A percentile compares a stretch with the other conserved stretches of the same genome.
phyloP scores from a whole-genome alignment of 768 basidiomycete genomes.

The Boletellus emodensis region DNA sequence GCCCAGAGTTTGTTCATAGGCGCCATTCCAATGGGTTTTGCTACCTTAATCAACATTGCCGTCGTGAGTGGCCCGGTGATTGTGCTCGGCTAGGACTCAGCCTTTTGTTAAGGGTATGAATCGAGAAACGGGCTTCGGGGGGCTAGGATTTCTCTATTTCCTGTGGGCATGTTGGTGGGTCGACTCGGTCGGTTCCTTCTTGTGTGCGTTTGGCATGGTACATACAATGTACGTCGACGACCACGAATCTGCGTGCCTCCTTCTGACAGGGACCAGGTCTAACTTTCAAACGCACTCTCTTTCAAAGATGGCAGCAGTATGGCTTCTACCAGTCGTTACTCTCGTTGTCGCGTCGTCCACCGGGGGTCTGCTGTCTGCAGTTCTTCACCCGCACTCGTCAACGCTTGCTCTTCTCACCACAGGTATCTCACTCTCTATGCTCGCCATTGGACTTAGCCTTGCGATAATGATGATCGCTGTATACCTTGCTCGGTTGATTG shows the following conservation, averaged over 20 bases:
- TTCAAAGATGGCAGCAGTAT: slow-evolving; percentile 40
- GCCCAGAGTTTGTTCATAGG: slow-evolving; percentile 45
- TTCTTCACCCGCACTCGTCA: slow-evolving; percentile 35
- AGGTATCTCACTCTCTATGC: slow-evolving; percentile 40
- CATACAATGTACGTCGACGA: slow-evolving; percentile 39
- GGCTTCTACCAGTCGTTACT: slow-evolving; percentile 51
- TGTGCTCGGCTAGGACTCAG: not conserved
- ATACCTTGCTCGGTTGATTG: slow-evolving; percentile 43
- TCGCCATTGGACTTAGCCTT: slow-evolving; percentile 43
- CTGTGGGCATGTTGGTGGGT: slow-evolving; percentile 54
- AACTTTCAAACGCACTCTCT: slow-evolving; percentile 39
- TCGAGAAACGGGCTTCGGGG: slow-evolving; percentile 35
- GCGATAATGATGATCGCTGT: slow-evolving; percentile 48
- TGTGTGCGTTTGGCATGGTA: slow-evolving; percentile 46
- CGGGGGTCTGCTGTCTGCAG: slow-evolving; percentile 42
- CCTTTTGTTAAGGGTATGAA: slow-evolving; percentile 26
- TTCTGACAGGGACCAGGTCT: slow-evolving; percentile 35
- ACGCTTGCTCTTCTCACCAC: slow-evolving; percentile 41
- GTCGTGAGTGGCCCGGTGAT: slow-evolving; percentile 26
- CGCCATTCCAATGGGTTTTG: slow-evolving; percentile 42
- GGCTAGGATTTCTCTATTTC: slow-evolving; percentile 35
- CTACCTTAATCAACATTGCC: slow-evolving; percentile 40
- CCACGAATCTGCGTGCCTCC: not conserved
- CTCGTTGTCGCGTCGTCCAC: slow-evolving; percentile 52
- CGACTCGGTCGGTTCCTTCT: slow-evolving; percentile 38